A percentile compares a stretch with the other conserved stretches of the same genome.
These are phyloP conservation scores for Tilletia walkeri DNA, from an alignment of 1,284 basidiomycete genomes.

Conservation along the genomic window DNA sequence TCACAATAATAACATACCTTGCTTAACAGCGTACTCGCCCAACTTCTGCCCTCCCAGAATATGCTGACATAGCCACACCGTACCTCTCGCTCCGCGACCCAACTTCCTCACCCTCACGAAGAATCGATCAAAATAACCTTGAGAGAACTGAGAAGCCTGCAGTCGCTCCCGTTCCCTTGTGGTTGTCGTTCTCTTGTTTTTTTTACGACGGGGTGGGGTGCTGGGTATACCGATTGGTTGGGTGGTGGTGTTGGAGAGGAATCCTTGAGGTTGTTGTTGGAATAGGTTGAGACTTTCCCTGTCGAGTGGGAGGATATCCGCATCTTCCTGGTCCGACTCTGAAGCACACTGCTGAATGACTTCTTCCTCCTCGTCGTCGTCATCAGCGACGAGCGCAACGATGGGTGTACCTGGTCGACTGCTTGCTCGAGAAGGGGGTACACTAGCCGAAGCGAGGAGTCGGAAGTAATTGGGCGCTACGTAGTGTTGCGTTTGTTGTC, in stretches of 20 bases:
- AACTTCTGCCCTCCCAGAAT: conserved; percentile 74
- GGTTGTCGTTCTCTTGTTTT: no score
- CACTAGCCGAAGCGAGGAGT: conserved; percentile 33
- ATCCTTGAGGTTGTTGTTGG: neutral
- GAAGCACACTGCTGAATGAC: neutral
- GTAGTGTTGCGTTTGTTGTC: conserved; percentile 18
- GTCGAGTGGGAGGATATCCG: no score
- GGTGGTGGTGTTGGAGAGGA: neutral
- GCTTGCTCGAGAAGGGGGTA: neutral
- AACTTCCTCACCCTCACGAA: conserved; percentile 80
- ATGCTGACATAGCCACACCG: conserved; percentile 81
- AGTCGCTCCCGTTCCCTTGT: conserved; percentile 17
- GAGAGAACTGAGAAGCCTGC: conserved; percentile 23
- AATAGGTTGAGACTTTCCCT: no score
- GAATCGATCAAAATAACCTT: conserved; percentile 66
- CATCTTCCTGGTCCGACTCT: no score
- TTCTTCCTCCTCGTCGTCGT: conserved; percentile 1
- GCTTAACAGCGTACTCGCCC: conserved; percentile 74
- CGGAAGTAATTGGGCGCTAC: conserved; percentile 47
- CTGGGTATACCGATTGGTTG: neutral
- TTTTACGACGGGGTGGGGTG: conserved; percentile 23
- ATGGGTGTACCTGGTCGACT: conserved; percentile 13
- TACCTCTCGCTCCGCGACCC: conserved; percentile 89
- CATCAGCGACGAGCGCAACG: neutral
- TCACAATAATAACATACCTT: conserved; percentile 81